Evolutionary conservation across 1,284 basidiomycete genomes (phyloP).

Genomic region (Puccinia triticina): DNA sequence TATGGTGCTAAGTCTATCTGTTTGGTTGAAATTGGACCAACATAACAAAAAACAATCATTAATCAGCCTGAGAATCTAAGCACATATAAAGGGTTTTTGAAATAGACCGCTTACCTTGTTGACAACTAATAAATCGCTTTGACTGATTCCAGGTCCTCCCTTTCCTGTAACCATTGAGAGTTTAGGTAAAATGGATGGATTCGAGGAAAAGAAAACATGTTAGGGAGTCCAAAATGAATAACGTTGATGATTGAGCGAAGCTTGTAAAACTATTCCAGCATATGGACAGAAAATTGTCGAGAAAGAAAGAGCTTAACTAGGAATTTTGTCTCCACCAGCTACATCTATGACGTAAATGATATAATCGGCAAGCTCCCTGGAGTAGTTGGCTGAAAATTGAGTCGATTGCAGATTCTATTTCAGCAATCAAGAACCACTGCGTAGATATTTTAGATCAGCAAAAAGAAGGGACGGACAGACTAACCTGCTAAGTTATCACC

Average conservation of each 20-base stretch:
- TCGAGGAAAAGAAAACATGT: neutral
- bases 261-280: neutral
- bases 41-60: neutral
- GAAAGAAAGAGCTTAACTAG: constrained; percentile 63
- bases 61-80: neutral
- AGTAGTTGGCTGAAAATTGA: constrained; percentile 72
- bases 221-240: no score
- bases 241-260: neutral
- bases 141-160: constrained; percentile 91
- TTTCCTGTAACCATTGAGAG: constrained; percentile 63
- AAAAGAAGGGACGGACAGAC: constrained; percentile 49
- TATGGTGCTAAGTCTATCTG: constrained; percentile 89
- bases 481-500: constrained; percentile 83
- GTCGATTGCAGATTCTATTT: neutral
- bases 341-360: constrained; percentile 83
- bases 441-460: neutral
- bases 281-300: neutral
- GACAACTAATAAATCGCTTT: constrained; percentile 83
- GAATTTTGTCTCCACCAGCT: constrained; percentile 88
- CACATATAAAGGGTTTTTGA: neutral
- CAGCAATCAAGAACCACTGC: no score
- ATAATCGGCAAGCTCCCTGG: constrained; percentile 92
- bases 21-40: constrained; percentile 22
- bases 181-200: neutral
- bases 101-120: constrained; percentile 73